Conservation (phyloP, 768 basidiomycete genomes). For the Boletus vermiculosoides region DNA sequence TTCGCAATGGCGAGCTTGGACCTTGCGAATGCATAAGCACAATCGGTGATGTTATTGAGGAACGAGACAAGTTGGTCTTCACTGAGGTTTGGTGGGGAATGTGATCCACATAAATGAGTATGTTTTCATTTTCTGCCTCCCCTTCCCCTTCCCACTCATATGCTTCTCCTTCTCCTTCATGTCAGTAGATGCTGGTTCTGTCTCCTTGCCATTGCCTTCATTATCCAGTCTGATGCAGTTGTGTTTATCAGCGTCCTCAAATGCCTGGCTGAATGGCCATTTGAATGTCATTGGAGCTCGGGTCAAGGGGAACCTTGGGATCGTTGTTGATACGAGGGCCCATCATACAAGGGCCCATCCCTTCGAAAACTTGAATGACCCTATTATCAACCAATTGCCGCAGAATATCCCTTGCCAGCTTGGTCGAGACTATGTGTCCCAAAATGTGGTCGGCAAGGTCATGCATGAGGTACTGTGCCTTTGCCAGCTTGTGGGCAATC, state of each 20-base stretch:
- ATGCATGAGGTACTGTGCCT: not conserved
- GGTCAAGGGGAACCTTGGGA: not conserved
- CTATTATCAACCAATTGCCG: not conserved
- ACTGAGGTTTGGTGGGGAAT: conserved; percentile 3
- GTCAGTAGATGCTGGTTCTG: too few relatives aligned
- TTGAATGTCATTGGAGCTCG: not conserved
- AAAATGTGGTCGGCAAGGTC: conserved; percentile 1
- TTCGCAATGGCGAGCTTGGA: not conserved
- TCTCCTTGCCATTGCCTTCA: not conserved
- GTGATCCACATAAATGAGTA: conserved; percentile 8
- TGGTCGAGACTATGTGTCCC: not conserved
- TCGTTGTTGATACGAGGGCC: too few relatives aligned
- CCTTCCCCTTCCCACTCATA: not conserved
- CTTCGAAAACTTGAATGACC: conserved; percentile 3
- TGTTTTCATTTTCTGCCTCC: not conserved
- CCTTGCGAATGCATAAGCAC: not conserved
- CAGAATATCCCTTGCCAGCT: conserved; percentile 2
- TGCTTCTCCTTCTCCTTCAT: not conserved
- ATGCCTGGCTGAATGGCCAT: conserved; percentile 3
- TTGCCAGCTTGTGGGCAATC: not conserved
- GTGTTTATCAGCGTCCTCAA: not conserved
- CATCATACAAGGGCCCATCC: too few relatives aligned
- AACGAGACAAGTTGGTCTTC: conserved; percentile 7
- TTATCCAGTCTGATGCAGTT: not conserved
- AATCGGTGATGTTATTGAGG: not conserved